These are phyloP conservation scores for Tricholoma terreum DNA, from an alignment of 768 basidiomycete genomes.

Conservation along the genomic window DNA sequence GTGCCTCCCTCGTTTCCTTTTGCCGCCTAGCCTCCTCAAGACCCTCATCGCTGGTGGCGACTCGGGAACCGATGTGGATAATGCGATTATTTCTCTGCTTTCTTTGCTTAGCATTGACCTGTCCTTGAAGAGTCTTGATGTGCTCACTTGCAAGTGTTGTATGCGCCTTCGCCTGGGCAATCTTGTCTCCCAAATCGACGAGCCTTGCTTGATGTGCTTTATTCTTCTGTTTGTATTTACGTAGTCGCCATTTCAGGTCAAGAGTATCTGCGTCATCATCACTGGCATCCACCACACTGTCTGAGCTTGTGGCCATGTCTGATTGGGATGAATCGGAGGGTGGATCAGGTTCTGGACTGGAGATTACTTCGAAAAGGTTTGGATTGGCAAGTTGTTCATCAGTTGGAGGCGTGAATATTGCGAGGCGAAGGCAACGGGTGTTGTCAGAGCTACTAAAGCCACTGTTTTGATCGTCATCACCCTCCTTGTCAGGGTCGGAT, in stretches of 20 bases:
- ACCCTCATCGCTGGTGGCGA: background rate
- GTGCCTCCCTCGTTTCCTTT: background rate
- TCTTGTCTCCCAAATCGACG: background rate
- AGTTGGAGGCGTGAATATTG: background rate
- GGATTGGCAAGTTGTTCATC: background rate
- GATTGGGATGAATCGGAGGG: background rate
- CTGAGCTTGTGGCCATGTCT: background rate
- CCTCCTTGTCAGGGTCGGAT: too few species aligned
- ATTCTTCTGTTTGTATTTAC: background rate
- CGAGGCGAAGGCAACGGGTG: background rate
- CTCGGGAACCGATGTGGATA: background rate
- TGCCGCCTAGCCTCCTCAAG: background rate
- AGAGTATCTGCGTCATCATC: background rate
- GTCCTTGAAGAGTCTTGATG: background rate
- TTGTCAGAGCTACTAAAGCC: too few species aligned
- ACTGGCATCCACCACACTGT: background rate
- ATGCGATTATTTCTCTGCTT: background rate
- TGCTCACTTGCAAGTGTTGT: slow-evolving; percentile 1
- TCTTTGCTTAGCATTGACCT: slow-evolving; percentile 4
- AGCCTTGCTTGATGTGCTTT: background rate
- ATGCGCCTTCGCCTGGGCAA: background rate
- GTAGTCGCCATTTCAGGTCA: background rate
- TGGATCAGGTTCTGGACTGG: too few species aligned
- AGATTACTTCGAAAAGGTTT: background rate
- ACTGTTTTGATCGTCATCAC: too few species aligned